Evolutionary conservation across 495 filamentous ascomycete species (phyloP).

Genomic region (Aspergillus cristatus): DNA sequence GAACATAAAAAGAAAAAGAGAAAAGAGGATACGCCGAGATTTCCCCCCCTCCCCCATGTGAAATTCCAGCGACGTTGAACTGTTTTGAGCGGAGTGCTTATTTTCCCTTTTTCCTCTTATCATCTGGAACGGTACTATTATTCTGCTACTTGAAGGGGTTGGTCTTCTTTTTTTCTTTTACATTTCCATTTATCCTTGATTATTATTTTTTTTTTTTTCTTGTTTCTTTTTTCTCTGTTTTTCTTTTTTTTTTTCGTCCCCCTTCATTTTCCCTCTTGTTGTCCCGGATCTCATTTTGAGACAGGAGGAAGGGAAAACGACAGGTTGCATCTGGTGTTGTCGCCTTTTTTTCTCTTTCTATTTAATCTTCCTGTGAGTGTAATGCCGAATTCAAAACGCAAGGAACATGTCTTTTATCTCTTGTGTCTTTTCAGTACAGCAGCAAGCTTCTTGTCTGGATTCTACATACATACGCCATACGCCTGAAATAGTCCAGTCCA

Average conservation of each 20-base stretch:
- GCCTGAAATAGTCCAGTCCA: too few relatives aligned
- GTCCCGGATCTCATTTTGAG: conserved; percentile 21
- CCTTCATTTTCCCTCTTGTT: conserved; percentile 24
- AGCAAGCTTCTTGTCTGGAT: too few relatives aligned
- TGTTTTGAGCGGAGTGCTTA: conserved; percentile 1
- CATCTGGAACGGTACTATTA: conserved; percentile 16
- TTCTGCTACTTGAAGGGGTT: conserved; percentile 11
- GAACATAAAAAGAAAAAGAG: neutral
- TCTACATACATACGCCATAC: too few relatives aligned
- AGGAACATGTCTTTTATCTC: conserved; percentile 23
- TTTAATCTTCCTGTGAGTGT: conserved; percentile 23
- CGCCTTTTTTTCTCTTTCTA: conserved; percentile 17
- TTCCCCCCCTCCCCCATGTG: conserved; percentile 12
- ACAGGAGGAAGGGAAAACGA: conserved; percentile 27
- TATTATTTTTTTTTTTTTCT: conserved; percentile 8
- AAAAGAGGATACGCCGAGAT: conserved; percentile 2
- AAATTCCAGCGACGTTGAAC: conserved; percentile 14
- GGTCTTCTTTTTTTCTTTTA: conserved; percentile 12
- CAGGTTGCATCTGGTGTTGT: conserved; percentile 22
- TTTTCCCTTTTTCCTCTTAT: conserved; percentile 8
- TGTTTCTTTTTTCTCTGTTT: conserved; percentile 8
- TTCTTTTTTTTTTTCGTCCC: conserved; percentile 11
- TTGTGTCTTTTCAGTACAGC: too few relatives aligned
- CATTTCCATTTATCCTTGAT: conserved; percentile 5
- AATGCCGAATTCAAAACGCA: conserved; percentile 26